Evolutionary conservation across 2,329 filamentous ascomycete species (phyloP).

Genomic region (Fusarium sp.): DNA sequence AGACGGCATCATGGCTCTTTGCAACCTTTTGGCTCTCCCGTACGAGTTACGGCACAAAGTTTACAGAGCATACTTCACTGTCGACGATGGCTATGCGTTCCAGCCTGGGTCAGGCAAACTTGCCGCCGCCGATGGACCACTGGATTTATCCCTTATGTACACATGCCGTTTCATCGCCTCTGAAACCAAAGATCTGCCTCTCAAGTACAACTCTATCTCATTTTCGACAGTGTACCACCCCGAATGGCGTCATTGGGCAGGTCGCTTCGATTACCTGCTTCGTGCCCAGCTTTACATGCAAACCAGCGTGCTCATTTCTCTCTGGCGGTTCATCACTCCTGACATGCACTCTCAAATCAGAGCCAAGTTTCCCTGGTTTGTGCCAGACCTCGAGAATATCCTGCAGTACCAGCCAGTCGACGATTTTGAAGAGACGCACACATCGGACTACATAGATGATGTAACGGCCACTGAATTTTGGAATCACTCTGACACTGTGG

Average conservation of each 20-base stretch:
- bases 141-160: constrained; percentile 16
- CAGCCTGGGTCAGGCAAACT: constrained; percentile 1
- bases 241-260: not conserved
- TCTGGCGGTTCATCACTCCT: not conserved
- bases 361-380: constrained; percentile 3
- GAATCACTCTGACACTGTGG: not conserved
- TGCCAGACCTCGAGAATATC: not conserved
- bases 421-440: not conserved
- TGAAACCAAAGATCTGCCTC: constrained; percentile 1
- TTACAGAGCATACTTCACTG: constrained; percentile 3
- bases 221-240: constrained; percentile 14
- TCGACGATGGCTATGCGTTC: constrained; percentile 11
- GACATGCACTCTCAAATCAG: not conserved
- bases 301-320: not conserved
- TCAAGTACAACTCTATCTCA: constrained; percentile 5
- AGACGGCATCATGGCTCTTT: too few relatives aligned
- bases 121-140: not conserved
- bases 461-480: not conserved
- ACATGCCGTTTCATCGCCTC: constrained; percentile 4
- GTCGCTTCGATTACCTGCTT: not conserved
- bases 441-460: not conserved
- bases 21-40: not conserved
- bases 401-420: not conserved
- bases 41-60: constrained; percentile 4
- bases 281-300: not conserved